Conservation (phyloP, 495 filamentous ascomycete species). For the Tuber borchii region DNA sequence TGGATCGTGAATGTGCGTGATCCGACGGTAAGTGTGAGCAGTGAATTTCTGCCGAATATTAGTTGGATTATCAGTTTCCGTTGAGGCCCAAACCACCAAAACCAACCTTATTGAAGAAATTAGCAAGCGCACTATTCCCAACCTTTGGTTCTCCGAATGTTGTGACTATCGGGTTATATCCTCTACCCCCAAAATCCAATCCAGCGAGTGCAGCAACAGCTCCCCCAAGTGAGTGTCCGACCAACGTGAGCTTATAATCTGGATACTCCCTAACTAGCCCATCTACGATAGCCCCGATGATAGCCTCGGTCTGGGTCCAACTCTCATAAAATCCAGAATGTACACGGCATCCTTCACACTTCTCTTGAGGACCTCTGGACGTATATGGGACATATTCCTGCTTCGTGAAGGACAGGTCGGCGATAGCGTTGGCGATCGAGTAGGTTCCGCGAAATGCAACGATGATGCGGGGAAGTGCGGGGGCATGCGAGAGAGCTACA, state of each 20-base stretch:
- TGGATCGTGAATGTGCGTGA: conserved; percentile 82
- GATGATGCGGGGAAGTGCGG: conserved; percentile 58
- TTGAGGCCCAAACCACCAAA: neutral
- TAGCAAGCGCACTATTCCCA: conserved; percentile 65
- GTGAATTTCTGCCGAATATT: conserved; percentile 53
- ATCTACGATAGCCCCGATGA: conserved; percentile 35
- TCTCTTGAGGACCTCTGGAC: conserved; percentile 45
- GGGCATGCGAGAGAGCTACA: conserved; percentile 71
- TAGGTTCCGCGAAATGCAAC: conserved; percentile 96
- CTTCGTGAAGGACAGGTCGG: conserved; percentile 78
- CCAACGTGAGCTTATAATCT: conserved; percentile 63
- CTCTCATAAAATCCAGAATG: conserved; percentile 82
- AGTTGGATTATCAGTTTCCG: conserved; percentile 45
- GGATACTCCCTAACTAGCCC: conserved; percentile 55
- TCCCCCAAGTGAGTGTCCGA: conserved; percentile 88
- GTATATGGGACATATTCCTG: conserved; percentile 89
- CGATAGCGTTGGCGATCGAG: conserved; percentile 79
- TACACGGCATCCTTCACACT: conserved; percentile 79
- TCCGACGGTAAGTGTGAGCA: conserved; percentile 59
- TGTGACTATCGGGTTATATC: conserved; percentile 68
- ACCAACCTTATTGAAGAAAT: conserved; percentile 43
- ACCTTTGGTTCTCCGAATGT: conserved; percentile 89
- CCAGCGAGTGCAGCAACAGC: conserved; percentile 84
- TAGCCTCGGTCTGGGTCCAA: conserved; percentile 50
- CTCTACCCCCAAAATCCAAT: conserved; percentile 62